Conservation (phyloP, 75 land plant genomes). For the Gnetum montanum region DNA sequence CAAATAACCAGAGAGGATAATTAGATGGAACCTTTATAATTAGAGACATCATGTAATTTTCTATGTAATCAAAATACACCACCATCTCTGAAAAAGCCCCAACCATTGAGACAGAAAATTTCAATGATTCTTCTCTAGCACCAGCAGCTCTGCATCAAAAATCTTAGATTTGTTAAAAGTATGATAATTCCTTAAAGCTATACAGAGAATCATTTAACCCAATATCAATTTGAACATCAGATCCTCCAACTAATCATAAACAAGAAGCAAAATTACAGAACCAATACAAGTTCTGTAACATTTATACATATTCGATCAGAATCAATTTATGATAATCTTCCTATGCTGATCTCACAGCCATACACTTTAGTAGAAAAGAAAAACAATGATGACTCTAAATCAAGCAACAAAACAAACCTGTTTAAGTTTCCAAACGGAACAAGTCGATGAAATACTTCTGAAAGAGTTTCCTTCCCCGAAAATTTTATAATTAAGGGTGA, state of each 20-base stretch:
- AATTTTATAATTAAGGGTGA: conserved; percentile 27
- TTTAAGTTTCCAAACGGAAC: conserved; percentile 17
- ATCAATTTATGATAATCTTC: no score
- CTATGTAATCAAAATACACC: conserved; percentile 21
- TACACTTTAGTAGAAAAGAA: no score
- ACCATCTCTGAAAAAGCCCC: conserved; percentile 37
- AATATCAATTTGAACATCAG: not conserved
- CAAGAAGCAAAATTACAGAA: not conserved
- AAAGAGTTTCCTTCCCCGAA: conserved; percentile 29
- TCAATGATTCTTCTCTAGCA: conserved; percentile 22
- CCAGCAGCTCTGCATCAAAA: conserved; percentile 11
- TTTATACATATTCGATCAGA: no score
- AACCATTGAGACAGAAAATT: conserved; percentile 32
- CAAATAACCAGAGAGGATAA: no score
- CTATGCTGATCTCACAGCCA: no score
- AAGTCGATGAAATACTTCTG: conserved; percentile 32
- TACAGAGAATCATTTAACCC: not conserved
- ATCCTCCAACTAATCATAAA: not conserved
- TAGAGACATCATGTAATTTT: conserved; percentile 29
- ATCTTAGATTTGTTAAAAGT: no score
- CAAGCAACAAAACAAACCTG: conserved; percentile 17
- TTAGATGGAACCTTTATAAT: conserved; percentile 33
- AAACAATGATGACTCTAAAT: no score
- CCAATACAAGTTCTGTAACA: no score
- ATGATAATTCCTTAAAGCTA: no score